These are phyloP conservation scores for Microcos paniculata DNA, from an alignment of 345 rosid genomes.

Conservation along the genomic window DNA sequence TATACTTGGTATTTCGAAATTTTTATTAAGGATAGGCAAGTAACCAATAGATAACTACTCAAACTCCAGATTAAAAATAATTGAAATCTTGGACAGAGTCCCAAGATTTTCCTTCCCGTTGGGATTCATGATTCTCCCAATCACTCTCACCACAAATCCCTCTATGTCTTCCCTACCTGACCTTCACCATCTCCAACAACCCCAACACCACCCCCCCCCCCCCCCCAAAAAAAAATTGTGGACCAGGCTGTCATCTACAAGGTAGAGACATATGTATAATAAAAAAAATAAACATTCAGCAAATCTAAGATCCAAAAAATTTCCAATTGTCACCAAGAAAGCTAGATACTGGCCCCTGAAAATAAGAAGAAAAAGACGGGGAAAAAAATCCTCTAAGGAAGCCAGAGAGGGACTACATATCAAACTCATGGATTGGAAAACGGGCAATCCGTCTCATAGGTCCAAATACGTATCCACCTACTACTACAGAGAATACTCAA, in stretches of 20 bases:
- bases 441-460: neutral
- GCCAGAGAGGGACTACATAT: neutral
- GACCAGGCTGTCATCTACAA: neutral
- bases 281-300: neutral
- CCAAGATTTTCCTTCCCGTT: neutral
- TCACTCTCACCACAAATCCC: neutral
- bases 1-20: neutral
- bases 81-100: neutral
- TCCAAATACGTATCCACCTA: neutral
- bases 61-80: neutral
- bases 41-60: neutral
- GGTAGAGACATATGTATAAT: neutral
- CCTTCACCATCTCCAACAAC: neutral
- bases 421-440: neutral
- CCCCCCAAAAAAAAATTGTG: neutral
- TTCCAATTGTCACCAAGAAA: neutral
- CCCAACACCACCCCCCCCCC: neutral
- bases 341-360: no score
- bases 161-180: neutral
- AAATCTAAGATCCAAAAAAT: neutral
- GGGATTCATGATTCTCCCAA: neutral
- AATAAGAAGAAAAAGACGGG: no score
- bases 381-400: no score
- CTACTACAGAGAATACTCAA: neutral
- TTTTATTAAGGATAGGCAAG: neutral